Evolutionary conservation across 2,329 filamentous ascomycete species (phyloP), one percentile per base, ranked within the genome.

Genomic region (Calonectria pseudoturangicola): DNA sequence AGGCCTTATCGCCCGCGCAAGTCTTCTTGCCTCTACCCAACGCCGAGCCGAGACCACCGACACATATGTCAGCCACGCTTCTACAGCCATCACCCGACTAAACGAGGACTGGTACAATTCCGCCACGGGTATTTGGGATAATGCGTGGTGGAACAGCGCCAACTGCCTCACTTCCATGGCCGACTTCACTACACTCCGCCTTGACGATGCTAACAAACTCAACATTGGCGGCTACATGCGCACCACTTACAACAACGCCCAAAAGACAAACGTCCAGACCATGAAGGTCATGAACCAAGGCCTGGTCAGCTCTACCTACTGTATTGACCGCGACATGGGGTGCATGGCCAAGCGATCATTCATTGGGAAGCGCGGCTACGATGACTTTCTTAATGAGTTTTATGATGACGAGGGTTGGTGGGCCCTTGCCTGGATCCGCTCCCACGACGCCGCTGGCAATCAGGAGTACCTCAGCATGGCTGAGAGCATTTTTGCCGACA

Each of bases 121-220:
- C 3, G 79, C 80, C 6, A 91, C 87, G 1, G 93, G 93, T 4
- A 84, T 93, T 15, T 95, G 92, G 91, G 83, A 90, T 68, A 88
- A 88, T 0, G 87, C 89, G 9, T 95, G 93, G 93, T 95, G 93
- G 93, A 94, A 94, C 79, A 89, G 89, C 66, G 93, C 90, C 54
- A 95, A 94, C 79, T 88, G 88, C 70, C 84, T 95, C 72, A 93
- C 92, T 0, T 88, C 87, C 3, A 82, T 94, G 21, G 89, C 88
- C 65, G 90, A 94, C 79, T 89, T 88, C 79, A 83, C 86, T 4
- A 68, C 73, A 13, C 73, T 86, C 10, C 81, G 84, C 50, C 76
- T 80, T 0, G 72, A 77, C 9, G 79, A 81, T 33, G 84, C 84
- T 43, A 83, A 84, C 64, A 62, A 79, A 54, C 77, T 88, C 63